Percentiles rank a stretch among this genome's conserved stretches.
Evolutionary conservation across 495 filamentous ascomycete genomes (phyloP).

Genomic region (Talaromyces wortmannii): DNA sequence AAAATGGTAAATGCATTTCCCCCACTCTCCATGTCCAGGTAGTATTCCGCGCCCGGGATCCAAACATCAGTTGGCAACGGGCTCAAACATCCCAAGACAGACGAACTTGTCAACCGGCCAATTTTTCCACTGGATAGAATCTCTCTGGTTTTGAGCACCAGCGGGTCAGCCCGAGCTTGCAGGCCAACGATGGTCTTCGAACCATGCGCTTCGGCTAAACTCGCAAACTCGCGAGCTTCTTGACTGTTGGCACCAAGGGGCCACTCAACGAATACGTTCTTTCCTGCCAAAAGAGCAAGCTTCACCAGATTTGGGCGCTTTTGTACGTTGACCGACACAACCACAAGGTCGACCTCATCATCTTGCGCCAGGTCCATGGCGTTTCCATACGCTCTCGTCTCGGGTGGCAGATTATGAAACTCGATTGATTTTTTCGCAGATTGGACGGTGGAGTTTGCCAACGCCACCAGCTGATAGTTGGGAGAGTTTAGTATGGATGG

Average conservation of each 20-base stretch:
- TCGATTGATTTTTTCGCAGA: constrained; percentile 40
- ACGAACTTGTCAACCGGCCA: constrained; percentile 46
- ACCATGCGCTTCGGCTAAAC: constrained; percentile 22
- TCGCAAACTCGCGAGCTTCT: constrained; percentile 32
- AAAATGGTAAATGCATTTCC: constrained; percentile 49
- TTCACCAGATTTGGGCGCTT: constrained; percentile 33
- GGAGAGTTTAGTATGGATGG: constrained; percentile 26
- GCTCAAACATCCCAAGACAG: constrained; percentile 30
- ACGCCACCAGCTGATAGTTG: constrained; percentile 48
- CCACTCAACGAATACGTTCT: constrained; percentile 54
- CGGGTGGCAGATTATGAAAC: constrained; percentile 29
- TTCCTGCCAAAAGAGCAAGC: constrained; percentile 43
- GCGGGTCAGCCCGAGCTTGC: constrained; percentile 25
- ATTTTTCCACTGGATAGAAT: constrained; percentile 41
- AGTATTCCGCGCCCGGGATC: constrained; percentile 31
- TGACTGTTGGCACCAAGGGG: constrained; percentile 19
- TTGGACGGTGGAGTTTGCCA: constrained; percentile 46
- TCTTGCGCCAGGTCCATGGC: constrained; percentile 42
- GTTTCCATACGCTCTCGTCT: constrained; percentile 41
- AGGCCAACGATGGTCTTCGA: constrained; percentile 37
- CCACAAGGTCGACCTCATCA: constrained; percentile 51
- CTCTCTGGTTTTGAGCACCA: constrained; percentile 34
- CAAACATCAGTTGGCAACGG: constrained; percentile 20
- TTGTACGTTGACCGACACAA: constrained; percentile 19
- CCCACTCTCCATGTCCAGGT: constrained; percentile 35